Conservation (phyloP, 148 eudicot genomes). For the Pharnaceum exiguum region DNA sequence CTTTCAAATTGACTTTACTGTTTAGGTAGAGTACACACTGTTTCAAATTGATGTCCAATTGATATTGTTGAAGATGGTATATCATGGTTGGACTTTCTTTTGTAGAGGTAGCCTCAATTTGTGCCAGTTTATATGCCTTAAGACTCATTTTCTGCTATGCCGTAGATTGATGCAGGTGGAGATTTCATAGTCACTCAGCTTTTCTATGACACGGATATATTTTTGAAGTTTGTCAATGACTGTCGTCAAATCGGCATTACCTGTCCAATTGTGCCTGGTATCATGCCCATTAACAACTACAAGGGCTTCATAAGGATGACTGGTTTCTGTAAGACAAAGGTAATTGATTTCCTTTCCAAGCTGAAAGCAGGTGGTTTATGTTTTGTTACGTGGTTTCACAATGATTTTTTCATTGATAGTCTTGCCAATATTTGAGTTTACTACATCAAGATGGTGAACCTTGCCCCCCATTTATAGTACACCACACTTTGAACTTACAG, state of each 20-base stretch:
- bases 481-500: constrained; percentile 2
- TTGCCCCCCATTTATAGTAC: background rate
- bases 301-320: constrained; percentile 92
- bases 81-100: background rate
- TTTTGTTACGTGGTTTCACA: background rate
- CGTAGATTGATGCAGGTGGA: constrained; percentile 97
- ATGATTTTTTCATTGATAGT: background rate
- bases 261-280: constrained; percentile 96
- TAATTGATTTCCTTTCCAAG: constrained; percentile 10
- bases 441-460: background rate
- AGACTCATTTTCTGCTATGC: constrained; percentile 12
- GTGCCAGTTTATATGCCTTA: constrained; percentile 1
- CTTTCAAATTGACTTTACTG: background rate
- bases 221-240: constrained; percentile 84
- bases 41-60: background rate
- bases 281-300: constrained; percentile 97
- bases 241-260: constrained; percentile 91
- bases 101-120: background rate
- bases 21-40: background rate
- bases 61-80: no score
- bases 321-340: constrained; percentile 98
- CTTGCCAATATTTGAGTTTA: background rate
- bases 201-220: constrained; percentile 85
- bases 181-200: constrained; percentile 93
- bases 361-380: background rate